These are phyloP conservation scores for Pseudogymnoascus verrucosus DNA, from an alignment of 2,329 filamentous ascomycete genomes.

Conservation along the genomic window DNA sequence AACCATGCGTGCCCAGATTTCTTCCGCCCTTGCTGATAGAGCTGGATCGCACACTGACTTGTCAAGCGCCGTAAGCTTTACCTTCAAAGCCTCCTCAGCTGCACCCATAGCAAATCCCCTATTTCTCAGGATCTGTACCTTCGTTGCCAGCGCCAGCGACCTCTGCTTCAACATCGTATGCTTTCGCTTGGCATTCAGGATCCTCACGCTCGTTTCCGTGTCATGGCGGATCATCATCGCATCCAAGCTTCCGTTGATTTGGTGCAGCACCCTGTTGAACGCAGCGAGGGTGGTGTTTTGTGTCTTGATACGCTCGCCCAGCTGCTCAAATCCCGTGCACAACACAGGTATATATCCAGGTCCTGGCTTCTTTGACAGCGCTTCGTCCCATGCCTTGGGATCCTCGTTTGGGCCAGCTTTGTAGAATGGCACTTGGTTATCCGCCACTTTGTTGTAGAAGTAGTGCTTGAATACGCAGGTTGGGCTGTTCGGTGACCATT, in stretches of 20 bases:
- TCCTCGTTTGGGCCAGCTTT: conserved; percentile 63
- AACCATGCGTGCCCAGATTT: conserved; percentile 77
- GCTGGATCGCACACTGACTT: conserved; percentile 65
- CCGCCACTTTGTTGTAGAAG: conserved; percentile 79
- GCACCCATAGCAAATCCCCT: conserved; percentile 72
- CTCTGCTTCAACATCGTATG: conserved; percentile 67
- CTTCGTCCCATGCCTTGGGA: conserved; percentile 75
- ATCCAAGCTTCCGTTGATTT: conserved; percentile 68
- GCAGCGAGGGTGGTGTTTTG: conserved; percentile 62
- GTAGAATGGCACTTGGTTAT: conserved; percentile 68
- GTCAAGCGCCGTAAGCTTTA: conserved; percentile 62
- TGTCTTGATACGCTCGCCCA: conserved; percentile 63
- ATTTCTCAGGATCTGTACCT: conserved; percentile 73
- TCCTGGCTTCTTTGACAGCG: conserved; percentile 69
- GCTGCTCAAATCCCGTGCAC: conserved; percentile 62
- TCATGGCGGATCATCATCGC: conserved; percentile 70
- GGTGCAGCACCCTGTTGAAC: conserved; percentile 65
- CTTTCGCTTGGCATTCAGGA: conserved; percentile 62
- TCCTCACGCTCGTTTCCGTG: conserved; percentile 64
- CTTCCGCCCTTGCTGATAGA: conserved; percentile 67
- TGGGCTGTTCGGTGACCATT: conserved; percentile 63
- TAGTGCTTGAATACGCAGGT: conserved; percentile 73
- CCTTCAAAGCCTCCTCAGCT: conserved; percentile 70
- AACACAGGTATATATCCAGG: conserved; percentile 70
- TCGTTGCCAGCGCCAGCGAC: conserved; percentile 66